Conservation (phyloP, 495 filamentous ascomycete species). For the Tetracladium setigerum region DNA sequence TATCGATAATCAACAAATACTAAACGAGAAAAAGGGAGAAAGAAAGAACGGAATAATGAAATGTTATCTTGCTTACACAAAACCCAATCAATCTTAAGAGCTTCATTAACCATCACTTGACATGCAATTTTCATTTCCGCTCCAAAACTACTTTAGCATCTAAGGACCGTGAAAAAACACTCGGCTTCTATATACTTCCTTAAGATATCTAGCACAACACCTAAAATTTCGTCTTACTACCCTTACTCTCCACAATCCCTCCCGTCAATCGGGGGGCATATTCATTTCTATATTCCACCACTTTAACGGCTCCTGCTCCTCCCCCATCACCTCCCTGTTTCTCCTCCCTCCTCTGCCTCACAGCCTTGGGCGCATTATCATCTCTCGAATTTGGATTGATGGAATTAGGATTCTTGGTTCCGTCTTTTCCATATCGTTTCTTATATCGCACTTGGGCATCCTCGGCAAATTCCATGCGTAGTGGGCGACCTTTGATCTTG, state of each 20-base stretch:
- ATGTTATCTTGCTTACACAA: too few relatives aligned
- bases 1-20: too few relatives aligned
- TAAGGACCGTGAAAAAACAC: too few relatives aligned
- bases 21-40: too few relatives aligned
- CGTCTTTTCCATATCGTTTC: conserved; percentile 81
- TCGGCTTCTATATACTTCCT: too few relatives aligned
- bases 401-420: conserved; percentile 19
- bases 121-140: too few relatives aligned
- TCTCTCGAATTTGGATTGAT: conserved; percentile 7
- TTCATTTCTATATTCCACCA: conserved; percentile 34
- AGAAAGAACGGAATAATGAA: too few relatives aligned
- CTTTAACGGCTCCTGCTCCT: not conserved
- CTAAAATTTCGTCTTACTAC: conserved; percentile 80
- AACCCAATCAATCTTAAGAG: too few relatives aligned
- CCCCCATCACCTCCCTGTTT: conserved; percentile 5
- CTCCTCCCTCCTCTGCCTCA: not conserved
- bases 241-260: conserved; percentile 69
- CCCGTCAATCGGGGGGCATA: conserved; percentile 53
- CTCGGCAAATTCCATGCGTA: conserved; percentile 91
- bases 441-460: conserved; percentile 79
- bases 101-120: too few relatives aligned
- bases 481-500: conserved; percentile 61
- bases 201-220: too few relatives aligned
- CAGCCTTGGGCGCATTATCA: not conserved
- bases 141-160: too few relatives aligned